Percentiles rank a stretch among this genome's conserved stretches.
These are phyloP conservation scores for Mariannaea elegans DNA, from an alignment of 2,329 filamentous ascomycete species.

Conservation along the genomic window DNA sequence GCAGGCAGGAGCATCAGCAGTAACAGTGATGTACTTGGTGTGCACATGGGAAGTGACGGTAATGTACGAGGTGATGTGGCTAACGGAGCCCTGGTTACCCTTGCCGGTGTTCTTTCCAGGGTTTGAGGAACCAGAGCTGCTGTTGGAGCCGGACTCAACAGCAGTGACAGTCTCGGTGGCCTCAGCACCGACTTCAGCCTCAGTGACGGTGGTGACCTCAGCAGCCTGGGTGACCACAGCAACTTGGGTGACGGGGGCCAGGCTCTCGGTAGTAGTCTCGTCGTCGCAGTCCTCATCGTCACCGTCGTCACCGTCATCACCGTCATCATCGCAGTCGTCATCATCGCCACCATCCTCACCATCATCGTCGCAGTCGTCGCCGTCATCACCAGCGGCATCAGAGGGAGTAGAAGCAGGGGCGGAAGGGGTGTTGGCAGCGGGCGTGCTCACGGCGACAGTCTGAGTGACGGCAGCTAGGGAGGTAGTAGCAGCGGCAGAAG, in stretches of 20 bases:
- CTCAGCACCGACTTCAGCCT: neutral
- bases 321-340: conserved; percentile 22
- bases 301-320: conserved; percentile 6
- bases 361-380: conserved; percentile 27
- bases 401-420: conserved; percentile 21
- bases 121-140: conserved; percentile 7
- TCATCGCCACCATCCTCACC: conserved; percentile 21
- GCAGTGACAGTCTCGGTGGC: conserved; percentile 1
- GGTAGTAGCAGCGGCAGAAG: conserved; percentile 19
- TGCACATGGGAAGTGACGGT: conserved; percentile 20
- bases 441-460: neutral
- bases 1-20: conserved; percentile 26
- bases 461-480: conserved; percentile 12
- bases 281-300: conserved; percentile 7
- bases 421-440: conserved; percentile 9
- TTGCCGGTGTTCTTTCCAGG: conserved; percentile 4
- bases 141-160: conserved; percentile 6
- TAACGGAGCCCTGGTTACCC: neutral
- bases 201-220: neutral
- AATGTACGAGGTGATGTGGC: conserved; percentile 26
- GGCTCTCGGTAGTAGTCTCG: conserved; percentile 5
- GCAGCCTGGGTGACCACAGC: neutral
- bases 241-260: neutral
- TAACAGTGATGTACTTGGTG: conserved; percentile 30
- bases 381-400: conserved; percentile 20